Conservation (phyloP, 202 grass and related monocot species). For the Hordeum pubiflorum region DNA sequence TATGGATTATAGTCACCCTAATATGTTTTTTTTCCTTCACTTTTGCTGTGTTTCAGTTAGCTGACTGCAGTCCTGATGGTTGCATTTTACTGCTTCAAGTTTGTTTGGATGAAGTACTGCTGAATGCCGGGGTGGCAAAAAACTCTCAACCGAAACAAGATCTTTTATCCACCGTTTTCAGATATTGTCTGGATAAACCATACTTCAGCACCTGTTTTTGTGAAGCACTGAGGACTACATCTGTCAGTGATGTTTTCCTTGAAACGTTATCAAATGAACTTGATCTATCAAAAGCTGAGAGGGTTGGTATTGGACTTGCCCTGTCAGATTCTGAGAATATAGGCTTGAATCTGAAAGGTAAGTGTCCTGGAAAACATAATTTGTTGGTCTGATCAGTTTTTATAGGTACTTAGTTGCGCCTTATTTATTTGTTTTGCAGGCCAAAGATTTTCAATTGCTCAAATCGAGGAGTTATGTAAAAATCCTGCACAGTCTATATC, state of each 20-base stretch:
- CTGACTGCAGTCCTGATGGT: constrained; percentile 59
- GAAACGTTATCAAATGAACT: constrained; percentile 42
- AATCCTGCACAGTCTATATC: constrained; percentile 44
- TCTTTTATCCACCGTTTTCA: constrained; percentile 32
- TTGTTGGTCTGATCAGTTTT: background rate
- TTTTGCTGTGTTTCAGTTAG: constrained; percentile 42
- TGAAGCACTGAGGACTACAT: constrained; percentile 31
- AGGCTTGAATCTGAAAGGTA: constrained; percentile 62
- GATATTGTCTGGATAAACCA: constrained; percentile 40
- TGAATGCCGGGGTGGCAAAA: constrained; percentile 22
- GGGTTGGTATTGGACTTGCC: constrained; percentile 61
- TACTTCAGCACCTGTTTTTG: constrained; percentile 41
- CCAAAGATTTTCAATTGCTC: constrained; percentile 29
- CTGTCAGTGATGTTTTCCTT: constrained; percentile 26
- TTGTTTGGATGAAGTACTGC: constrained; percentile 60
- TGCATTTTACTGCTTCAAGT: constrained; percentile 60
- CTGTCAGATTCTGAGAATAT: constrained; percentile 70
- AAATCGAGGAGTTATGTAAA: constrained; percentile 63
- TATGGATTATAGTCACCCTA: background rate
- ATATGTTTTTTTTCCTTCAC: constrained; percentile 7
- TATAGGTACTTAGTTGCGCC: constrained; percentile 2
- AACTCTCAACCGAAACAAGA: constrained; percentile 10
- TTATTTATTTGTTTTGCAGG: constrained; percentile 18
- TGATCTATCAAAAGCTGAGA: constrained; percentile 46
- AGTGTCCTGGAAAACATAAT: constrained; percentile 9